Base-by-base conservation (phyloP, 2,329 filamentous ascomycete species). In the Volutella citrinella region DNA sequence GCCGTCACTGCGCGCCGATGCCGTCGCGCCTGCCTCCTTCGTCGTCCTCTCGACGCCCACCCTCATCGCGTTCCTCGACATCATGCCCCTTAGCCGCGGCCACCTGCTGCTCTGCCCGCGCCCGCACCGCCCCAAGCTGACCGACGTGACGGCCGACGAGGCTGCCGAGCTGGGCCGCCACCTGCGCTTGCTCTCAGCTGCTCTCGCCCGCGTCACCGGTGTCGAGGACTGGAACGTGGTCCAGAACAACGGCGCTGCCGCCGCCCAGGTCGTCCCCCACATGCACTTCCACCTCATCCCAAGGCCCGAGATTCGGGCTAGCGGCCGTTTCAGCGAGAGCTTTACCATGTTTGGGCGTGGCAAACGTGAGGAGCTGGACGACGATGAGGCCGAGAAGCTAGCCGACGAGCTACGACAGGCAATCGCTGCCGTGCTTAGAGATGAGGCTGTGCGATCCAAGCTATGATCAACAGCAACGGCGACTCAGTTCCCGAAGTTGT, bases 231-330 rank as follows among this genome's bases (percentile, higher is more conserved):
- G 91, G 84, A 98, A 98, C 61, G 80, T 97, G 19, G 87, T 97
- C 35, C 91, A 97, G 68, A 97, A 97, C 59, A 97, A 96, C 51
- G 88, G 91, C 12, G 82, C 82, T 5, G 79, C 88, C 19, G 91
- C 91, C 3, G 89, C 89, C 3, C 91, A 97, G 65, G 88, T 95
- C 12, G 89, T 97, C 3, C 84, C 85, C 15, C 91, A 97, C 61
- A 83, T 94, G 30, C 91, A 98, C 61, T 97, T 94, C 59, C 93
- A 98, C 52, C 76, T 97, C 32, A 94, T 98, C 20, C 91, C 91
- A 0, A 69, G 91, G 22, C 89, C 90, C 0, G 79, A 84, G 64
- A 76, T 75, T 38, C 69, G 67, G 46, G 74, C 66, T 28, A 73
- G 68, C 45, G 72, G 68, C 7, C 58, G 65, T 28, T 66, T 65